Evolutionary conservation across 2,329 filamentous ascomycete genomes (phyloP).

Genomic region (Parastagonospora avenae): DNA sequence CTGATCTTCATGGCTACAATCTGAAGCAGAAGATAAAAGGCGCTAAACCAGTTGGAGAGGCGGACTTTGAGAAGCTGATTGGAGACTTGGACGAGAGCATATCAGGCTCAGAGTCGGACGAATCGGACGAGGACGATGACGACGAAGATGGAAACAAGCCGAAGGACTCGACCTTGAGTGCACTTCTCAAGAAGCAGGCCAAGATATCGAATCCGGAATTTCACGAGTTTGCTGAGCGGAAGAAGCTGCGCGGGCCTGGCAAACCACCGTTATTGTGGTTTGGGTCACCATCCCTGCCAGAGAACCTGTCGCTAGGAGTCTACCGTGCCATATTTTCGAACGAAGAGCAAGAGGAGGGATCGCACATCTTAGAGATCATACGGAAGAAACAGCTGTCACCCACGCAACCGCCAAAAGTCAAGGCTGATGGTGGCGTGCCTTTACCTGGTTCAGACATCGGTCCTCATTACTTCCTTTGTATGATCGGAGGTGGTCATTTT

Average conservation of each 20-base stretch:
- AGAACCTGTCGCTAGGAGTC: slow-evolving; percentile 80
- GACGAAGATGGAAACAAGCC: slow-evolving; percentile 51
- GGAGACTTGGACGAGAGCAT: slow-evolving; percentile 88
- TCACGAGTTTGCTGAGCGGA: slow-evolving; percentile 54
- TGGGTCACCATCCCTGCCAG: slow-evolving; percentile 72
- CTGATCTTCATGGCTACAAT: slow-evolving; percentile 93
- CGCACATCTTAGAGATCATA: slow-evolving; percentile 69
- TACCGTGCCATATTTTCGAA: slow-evolving; percentile 81
- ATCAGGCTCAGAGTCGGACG: slow-evolving; percentile 80
- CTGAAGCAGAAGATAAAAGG: slow-evolving; percentile 88
- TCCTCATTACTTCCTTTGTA: slow-evolving; percentile 93
- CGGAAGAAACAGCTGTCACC: slow-evolving; percentile 78
- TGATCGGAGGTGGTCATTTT: slow-evolving; percentile 98
- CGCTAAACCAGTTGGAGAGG: slow-evolving; percentile 72
- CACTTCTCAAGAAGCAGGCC: slow-evolving; percentile 82
- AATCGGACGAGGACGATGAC: slow-evolving; percentile 75
- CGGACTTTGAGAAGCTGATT: slow-evolving; percentile 84
- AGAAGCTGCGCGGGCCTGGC: slow-evolving; percentile 61
- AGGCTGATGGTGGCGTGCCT: slow-evolving; percentile 64
- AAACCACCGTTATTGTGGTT: slow-evolving; percentile 87
- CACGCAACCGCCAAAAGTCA: slow-evolving; percentile 52
- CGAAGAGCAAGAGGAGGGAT: slow-evolving; percentile 69
- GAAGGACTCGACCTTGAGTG: slow-evolving; percentile 74
- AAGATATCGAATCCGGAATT: slow-evolving; percentile 66
- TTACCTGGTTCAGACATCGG: slow-evolving; percentile 66